Conservation (phyloP, 1,284 basidiomycete species). For the Phenoliferia sp. region DNA sequence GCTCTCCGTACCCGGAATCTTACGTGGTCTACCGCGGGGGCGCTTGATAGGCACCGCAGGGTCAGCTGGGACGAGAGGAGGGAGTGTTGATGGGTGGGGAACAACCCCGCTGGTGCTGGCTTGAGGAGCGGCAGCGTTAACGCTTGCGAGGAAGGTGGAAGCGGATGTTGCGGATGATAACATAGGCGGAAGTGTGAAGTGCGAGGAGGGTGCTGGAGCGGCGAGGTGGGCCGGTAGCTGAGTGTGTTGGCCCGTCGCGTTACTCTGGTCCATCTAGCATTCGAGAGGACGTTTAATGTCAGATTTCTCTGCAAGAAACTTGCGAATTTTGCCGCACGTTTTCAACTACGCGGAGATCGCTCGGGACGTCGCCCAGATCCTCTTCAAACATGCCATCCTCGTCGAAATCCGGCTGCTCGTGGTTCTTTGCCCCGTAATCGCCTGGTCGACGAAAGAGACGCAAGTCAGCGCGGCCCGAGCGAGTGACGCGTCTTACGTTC, state of each 20-base stretch:
- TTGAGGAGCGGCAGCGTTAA: background rate
- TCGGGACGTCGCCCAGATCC: background rate
- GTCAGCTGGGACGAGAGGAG: constrained; percentile 6
- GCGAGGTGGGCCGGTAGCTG: background rate
- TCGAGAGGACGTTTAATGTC: too few relatives aligned
- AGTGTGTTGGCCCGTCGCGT: background rate
- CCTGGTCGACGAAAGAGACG: background rate
- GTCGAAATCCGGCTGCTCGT: background rate
- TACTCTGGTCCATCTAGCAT: background rate
- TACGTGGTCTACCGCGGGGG: constrained; percentile 27
- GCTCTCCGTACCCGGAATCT: constrained; percentile 25
- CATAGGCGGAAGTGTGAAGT: background rate
- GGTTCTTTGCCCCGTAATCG: too few relatives aligned
- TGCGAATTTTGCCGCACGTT: background rate
- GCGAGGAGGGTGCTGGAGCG: background rate
- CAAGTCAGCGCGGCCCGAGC: background rate
- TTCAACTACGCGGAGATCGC: background rate
- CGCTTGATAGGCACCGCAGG: constrained; percentile 18
- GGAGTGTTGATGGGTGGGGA: background rate
- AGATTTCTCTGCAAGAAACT: background rate
- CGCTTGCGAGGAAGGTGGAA: background rate
- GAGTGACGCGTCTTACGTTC: background rate
- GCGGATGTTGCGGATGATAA: background rate
- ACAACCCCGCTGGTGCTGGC: background rate
- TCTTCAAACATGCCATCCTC: background rate